Evolutionary conservation across 371 early-diverging fungal species (phyloP), one percentile per base, ranked within the genome.

Genomic region (Mortierella sp.): DNA sequence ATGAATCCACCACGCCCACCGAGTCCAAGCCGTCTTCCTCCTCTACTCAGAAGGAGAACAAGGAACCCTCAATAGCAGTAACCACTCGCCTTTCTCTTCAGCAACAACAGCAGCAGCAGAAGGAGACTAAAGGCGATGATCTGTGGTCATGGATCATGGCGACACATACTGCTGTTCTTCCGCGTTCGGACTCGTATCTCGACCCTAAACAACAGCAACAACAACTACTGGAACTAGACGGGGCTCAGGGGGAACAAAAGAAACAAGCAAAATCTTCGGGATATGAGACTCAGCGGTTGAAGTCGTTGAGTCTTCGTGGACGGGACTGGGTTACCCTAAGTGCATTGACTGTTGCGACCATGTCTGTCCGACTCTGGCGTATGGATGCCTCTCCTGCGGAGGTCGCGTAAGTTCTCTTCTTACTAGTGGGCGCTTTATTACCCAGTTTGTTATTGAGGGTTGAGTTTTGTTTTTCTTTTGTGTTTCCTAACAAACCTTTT

Each of bases 291-390:
- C 61, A 19, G 19, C 37, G 26, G 26, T 11, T n/a, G 34, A 26
- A 71, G n/a, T 13, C 57, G 10, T 59, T 37, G 31, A 21, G 69
- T 28, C 24, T 77, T 34, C 13, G 54, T 10, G 37, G 46, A 31
- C 67, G 72, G 19, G 75, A 79, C 28, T 55, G 55, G 71, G 64
- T 28, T 48, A 67, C 67, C 0, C 48, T 79, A n/a, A 46, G 28
- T 24, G 43, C 37, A 0, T n/a, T 82, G 19, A 76, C 79, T 3
- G 61, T 57, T 2, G 54, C 76, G 5, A 51, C 79, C 13, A 34
- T 82, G 11, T 50, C n/a, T 0, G 74, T 82, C 9, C 73, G 83
- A 2, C 14, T 79, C n/a, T 82, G 83, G 79, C 70, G 69, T 24
- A 79, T 82, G 34, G 57, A 72, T 26, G 73, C 61, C 5, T 61